Conservation (phyloP, 805 yeast species). For the Limtongia smithiae region DNA sequence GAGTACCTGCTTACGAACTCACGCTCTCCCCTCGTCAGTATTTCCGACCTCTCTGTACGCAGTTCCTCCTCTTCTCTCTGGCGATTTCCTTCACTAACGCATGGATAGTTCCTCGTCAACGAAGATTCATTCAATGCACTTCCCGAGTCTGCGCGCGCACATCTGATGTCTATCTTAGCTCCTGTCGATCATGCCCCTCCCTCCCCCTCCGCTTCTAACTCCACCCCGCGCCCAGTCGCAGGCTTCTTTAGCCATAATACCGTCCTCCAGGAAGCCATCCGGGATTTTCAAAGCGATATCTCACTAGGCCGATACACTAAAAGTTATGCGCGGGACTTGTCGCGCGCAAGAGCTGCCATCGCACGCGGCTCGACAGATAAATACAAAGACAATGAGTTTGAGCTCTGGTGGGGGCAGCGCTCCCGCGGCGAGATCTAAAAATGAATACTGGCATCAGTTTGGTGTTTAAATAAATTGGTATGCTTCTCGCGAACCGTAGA, state of each 20-base stretch:
- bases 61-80: too few relatives aligned
- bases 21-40: not conserved
- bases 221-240: not conserved
- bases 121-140: not conserved
- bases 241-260: constrained; percentile 4
- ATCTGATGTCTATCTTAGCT: not conserved
- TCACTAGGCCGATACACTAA: constrained; percentile 3
- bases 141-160: not conserved
- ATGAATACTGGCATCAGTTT: too few relatives aligned
- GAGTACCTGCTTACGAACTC: not conserved
- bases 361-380: not conserved
- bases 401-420: constrained; percentile 15
- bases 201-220: not conserved
- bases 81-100: not conserved
- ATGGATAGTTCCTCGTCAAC: not conserved
- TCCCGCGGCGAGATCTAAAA: too few relatives aligned
- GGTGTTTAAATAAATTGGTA: too few relatives aligned
- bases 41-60: constrained; percentile 2
- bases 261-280: constrained; percentile 1
- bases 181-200: not conserved
- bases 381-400: constrained; percentile 9
- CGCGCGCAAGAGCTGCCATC: not conserved
- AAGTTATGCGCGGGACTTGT: not conserved
- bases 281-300: constrained; percentile 6
- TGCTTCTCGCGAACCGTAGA: too few relatives aligned